These are phyloP conservation scores for Sordaria brevicollis DNA, from an alignment of 495 filamentous ascomycete species.

Conservation along the genomic window DNA sequence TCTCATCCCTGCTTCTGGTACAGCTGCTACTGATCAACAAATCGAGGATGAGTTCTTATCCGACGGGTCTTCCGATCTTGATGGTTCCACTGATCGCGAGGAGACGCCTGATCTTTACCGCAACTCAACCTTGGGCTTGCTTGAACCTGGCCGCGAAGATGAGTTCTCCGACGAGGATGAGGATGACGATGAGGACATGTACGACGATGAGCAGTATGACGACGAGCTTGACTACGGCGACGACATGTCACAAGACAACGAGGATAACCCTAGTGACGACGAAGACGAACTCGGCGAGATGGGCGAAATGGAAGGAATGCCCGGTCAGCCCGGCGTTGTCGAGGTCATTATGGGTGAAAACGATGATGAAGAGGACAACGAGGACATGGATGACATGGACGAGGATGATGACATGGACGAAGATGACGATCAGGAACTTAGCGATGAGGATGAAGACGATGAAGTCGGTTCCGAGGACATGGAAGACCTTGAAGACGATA, in stretches of 20 bases:
- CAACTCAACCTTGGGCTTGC: constrained; percentile 90
- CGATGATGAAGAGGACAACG: constrained; percentile 52
- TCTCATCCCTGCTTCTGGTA: constrained; percentile 49
- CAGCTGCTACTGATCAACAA: constrained; percentile 34
- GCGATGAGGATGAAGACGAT: constrained; percentile 44
- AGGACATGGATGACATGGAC: constrained; percentile 55
- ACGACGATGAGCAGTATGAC: constrained; percentile 63
- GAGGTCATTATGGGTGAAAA: constrained; percentile 81
- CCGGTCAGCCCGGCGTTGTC: constrained; percentile 64
- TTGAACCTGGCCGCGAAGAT: constrained; percentile 73
- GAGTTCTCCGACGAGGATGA: constrained; percentile 60
- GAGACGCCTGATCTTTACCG: constrained; percentile 96
- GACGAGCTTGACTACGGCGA: constrained; percentile 90
- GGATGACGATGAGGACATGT: constrained; percentile 73
- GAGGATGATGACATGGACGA: constrained; percentile 62
- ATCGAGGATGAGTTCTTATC: constrained; percentile 85
- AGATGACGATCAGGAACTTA: constrained; percentile 42
- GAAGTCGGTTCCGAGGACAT: constrained; percentile 38
- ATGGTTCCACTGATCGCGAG: constrained; percentile 74
- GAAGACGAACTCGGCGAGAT: constrained; percentile 72
- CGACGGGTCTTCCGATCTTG: constrained; percentile 67
- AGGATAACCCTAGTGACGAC: constrained; percentile 87
- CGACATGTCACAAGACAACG: constrained; percentile 64
- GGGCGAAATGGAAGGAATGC: constrained; percentile 75
- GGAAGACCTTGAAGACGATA: constrained; percentile 41